Percentiles rank a stretch among this genome's conserved stretches.
Evolutionary conservation across 371 early-diverging fungal genomes (phyloP).

Genomic region (Gilbertella persicaria): DNA sequence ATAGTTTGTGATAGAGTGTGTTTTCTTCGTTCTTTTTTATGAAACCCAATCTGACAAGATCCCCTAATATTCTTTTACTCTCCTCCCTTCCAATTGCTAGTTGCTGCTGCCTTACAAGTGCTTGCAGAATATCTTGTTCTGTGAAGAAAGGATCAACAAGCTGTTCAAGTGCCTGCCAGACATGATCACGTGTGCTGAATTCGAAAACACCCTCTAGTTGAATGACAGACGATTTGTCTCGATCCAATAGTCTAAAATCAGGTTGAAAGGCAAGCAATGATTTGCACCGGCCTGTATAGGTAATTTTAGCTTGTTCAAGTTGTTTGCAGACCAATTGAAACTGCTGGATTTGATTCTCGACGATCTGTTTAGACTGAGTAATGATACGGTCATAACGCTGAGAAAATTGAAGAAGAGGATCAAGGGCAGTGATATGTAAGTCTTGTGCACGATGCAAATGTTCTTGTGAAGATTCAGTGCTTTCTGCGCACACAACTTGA

Average conservation of each 20-base stretch:
- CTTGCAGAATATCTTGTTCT: not conserved
- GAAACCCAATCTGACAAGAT: too few relatives aligned
- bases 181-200: constrained; percentile 17
- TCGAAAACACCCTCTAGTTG: constrained; percentile 10
- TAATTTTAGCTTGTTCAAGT: constrained; percentile 14
- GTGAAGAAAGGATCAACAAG: constrained; percentile 4
- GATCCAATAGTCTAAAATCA: constrained; percentile 9
- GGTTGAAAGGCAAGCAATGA: constrained; percentile 15
- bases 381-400: constrained; percentile 55
- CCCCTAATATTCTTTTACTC: too few relatives aligned
- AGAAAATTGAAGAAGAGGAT: constrained; percentile 58
- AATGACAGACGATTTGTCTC: too few relatives aligned
- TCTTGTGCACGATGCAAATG: constrained; percentile 62
- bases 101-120: too few relatives aligned
- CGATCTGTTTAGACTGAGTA: constrained; percentile 46
- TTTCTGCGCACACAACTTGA: constrained; percentile 65
- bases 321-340: constrained; percentile 30
- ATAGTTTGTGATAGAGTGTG: too few relatives aligned
- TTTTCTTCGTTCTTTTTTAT: not conserved
- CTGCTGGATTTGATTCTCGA: constrained; percentile 47
- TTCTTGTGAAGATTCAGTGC: constrained; percentile 54
- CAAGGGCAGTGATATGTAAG: constrained; percentile 59
- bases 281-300: constrained; percentile 20
- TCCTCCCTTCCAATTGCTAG: too few relatives aligned
- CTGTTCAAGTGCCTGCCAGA: too few relatives aligned